These are phyloP conservation scores for Saccharum hybrid DNA, from an alignment of 202 grass and related monocot genomes.

Conservation along the genomic window DNA sequence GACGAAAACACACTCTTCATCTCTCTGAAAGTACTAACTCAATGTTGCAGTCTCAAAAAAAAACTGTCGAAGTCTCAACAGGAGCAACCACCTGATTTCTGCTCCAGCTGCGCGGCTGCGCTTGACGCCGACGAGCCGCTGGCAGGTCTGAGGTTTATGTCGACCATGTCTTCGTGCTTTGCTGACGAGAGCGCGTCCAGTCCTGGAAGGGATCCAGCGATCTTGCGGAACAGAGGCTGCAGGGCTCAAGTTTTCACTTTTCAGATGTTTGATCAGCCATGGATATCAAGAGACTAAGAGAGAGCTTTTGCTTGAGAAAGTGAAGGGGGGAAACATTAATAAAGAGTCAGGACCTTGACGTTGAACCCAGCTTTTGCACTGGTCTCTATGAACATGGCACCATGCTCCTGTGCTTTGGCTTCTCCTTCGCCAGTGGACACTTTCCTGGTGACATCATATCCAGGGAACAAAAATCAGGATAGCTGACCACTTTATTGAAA, in stretches of 20 bases:
- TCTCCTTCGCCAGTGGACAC: constrained; percentile 77
- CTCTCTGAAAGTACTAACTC: neutral
- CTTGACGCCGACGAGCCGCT: constrained; percentile 27
- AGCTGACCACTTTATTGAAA: neutral
- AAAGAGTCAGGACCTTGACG: constrained; percentile 54
- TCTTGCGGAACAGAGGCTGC: constrained; percentile 76
- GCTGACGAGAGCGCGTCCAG: constrained; percentile 55
- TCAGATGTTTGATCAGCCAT: constrained; percentile 3
- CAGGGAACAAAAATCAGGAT: constrained; percentile 1
- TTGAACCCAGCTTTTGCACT: constrained; percentile 81
- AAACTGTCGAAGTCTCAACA: constrained; percentile 45
- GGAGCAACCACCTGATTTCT: constrained; percentile 56
- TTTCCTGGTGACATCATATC: constrained; percentile 48
- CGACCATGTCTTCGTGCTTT: constrained; percentile 76
- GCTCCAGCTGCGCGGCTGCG: constrained; percentile 14
- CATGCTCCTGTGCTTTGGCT: constrained; percentile 68
- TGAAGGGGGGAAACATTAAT: too few species aligned
- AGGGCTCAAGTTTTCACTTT: neutral
- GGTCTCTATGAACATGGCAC: constrained; percentile 75
- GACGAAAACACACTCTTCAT: neutral
- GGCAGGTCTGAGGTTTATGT: constrained; percentile 65
- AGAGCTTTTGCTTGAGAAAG: neutral
- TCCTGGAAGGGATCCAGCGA: constrained; percentile 71
- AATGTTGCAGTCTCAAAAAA: neutral
- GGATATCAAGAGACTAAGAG: neutral